Percentiles rank a stretch among this genome's conserved stretches.
Evolutionary conservation across 2,329 filamentous ascomycete species (phyloP).

Genomic region (Paecilomyces sp.): DNA sequence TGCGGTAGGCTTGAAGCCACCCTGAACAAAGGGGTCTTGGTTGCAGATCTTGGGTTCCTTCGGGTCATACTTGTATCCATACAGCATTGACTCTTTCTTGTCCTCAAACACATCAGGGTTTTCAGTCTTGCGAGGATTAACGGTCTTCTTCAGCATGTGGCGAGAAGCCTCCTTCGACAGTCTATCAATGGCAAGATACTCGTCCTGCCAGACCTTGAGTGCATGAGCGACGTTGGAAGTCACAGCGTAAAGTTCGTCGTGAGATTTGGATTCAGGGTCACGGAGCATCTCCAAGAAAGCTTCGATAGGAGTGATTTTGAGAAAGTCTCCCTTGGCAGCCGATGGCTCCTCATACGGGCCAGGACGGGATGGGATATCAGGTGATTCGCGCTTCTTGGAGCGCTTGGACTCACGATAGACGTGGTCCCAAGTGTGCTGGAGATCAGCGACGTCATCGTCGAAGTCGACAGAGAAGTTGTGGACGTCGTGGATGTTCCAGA

Average conservation of each 20-base stretch:
- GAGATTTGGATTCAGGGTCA: slow-evolving; percentile 35
- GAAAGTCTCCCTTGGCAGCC: slow-evolving; percentile 26
- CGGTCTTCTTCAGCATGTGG: slow-evolving; percentile 44
- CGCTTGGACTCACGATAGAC: slow-evolving; percentile 24
- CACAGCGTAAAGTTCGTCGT: slow-evolving; percentile 48
- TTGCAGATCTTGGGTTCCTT: slow-evolving; percentile 39
- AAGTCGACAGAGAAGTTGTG: slow-evolving; percentile 26
- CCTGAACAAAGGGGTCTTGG: slow-evolving; percentile 53
- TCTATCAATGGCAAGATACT: slow-evolving; percentile 46
- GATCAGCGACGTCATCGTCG: slow-evolving; percentile 19
- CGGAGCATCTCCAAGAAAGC: slow-evolving; percentile 28
- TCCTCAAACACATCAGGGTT: slow-evolving; percentile 48
- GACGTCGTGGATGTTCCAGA: slow-evolving; percentile 32
- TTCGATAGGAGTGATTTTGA: slow-evolving; percentile 29
- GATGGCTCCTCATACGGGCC: slow-evolving; percentile 26
- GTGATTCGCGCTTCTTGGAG: slow-evolving; percentile 20
- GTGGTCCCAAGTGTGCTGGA: slow-evolving; percentile 25
- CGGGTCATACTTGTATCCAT: slow-evolving; percentile 52
- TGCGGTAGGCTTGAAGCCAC: slow-evolving; percentile 38
- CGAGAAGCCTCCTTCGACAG: slow-evolving; percentile 43
- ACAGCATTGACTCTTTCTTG: slow-evolving; percentile 54
- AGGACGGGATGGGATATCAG: slow-evolving; percentile 18
- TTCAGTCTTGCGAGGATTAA: slow-evolving; percentile 46
- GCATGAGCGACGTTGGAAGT: slow-evolving; percentile 48
- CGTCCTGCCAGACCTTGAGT: slow-evolving; percentile 51